phyloP scores from a whole-genome alignment of 2,329 filamentous ascomycete species.

The Colletotrichum sp. region DNA sequence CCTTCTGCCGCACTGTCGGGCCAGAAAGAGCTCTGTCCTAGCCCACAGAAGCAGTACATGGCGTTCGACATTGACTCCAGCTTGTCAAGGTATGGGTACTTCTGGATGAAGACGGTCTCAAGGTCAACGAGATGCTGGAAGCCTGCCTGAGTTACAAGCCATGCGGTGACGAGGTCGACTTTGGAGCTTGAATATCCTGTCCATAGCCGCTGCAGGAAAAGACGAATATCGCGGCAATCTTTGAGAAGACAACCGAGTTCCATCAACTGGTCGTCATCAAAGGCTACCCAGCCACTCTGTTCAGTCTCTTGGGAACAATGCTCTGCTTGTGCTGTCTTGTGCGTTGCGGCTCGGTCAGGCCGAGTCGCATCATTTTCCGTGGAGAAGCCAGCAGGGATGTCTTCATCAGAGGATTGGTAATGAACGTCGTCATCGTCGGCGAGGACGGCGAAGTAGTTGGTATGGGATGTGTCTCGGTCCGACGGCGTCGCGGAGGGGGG shows the following conservation, averaged over 20 bases:
- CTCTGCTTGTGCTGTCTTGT: too few species aligned
- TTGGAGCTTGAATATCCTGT: neutral
- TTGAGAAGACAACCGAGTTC: neutral
- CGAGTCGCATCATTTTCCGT: accelerated
- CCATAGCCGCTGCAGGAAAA: neutral
- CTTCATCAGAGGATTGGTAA: neutral
- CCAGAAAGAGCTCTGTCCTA: neutral
- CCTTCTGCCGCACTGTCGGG: neutral
- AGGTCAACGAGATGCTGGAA: neutral
- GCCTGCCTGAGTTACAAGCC: neutral
- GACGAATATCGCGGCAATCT: neutral
- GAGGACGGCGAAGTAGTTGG: neutral
- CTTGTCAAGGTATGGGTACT: neutral
- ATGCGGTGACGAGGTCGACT: neutral
- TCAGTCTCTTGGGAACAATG: neutral
- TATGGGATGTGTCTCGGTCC: neutral
- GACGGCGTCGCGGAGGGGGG: too few species aligned
- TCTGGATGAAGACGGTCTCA: neutral
- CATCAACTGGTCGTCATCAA: neutral
- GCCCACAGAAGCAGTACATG: neutral
- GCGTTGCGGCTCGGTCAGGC: too few species aligned
- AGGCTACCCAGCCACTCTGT: neutral
- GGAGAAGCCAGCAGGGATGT: neutral
- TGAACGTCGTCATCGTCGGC: neutral
- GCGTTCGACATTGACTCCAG: neutral